phyloP scores from a whole-genome alignment of 2,329 filamentous ascomycete genomes.

The Neurospora sp. region DNA sequence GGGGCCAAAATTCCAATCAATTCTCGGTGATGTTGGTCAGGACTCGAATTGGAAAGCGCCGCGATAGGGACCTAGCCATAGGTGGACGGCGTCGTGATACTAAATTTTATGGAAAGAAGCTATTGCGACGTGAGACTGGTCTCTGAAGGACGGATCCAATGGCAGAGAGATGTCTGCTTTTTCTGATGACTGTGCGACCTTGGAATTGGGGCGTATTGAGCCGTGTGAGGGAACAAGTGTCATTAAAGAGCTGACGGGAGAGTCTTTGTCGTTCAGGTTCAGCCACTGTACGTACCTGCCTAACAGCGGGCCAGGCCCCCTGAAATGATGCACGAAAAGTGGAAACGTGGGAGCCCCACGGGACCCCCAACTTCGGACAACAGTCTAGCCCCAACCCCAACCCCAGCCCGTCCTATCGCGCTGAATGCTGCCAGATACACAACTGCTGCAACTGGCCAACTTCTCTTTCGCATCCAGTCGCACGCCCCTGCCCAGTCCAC shows the following conservation, averaged over 20 bases:
- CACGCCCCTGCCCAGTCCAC: background rate
- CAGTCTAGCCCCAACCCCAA: background rate
- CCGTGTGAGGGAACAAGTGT: background rate
- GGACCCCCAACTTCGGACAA: background rate
- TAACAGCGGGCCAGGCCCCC: background rate
- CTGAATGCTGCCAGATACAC: background rate
- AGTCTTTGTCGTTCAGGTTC: background rate
- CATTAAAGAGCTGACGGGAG: background rate
- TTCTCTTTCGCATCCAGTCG: background rate
- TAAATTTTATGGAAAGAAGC: background rate
- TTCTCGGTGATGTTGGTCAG: too few relatives aligned
- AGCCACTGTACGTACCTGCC: background rate
- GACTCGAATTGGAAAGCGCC: background rate
- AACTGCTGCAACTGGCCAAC: background rate
- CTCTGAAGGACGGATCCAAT: background rate
- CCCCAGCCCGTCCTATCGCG: background rate
- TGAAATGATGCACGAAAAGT: background rate
- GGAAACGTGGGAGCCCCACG: background rate
- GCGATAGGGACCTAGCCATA: background rate
- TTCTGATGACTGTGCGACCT: background rate
- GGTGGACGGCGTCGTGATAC: background rate
- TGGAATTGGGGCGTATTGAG: background rate
- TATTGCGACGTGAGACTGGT: background rate
- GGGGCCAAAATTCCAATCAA: background rate
- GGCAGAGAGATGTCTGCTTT: background rate